A percentile compares a stretch with the other conserved stretches of the same genome.
Conservation (phyloP, 2,329 filamentous ascomycete species). For the Botrytis cinerea region DNA sequence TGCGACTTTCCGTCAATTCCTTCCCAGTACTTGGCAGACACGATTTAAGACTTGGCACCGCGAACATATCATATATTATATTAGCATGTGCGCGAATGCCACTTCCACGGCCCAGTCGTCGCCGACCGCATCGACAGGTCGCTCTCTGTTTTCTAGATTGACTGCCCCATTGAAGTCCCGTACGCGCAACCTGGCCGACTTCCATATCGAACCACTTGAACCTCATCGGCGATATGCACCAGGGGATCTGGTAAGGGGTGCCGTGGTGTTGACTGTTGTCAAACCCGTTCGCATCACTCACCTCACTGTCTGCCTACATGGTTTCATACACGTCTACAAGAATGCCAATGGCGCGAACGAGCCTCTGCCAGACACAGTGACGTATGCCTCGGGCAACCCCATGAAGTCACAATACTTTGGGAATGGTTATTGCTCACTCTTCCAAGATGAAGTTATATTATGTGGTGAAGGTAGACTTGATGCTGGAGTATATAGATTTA, state of each 20-base stretch:
- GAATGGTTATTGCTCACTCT: slow-evolving; percentile 77
- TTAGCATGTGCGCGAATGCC: slow-evolving; percentile 42
- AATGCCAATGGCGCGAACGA: slow-evolving; percentile 58
- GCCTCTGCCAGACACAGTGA: slow-evolving; percentile 42
- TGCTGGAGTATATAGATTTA: slow-evolving; percentile 76
- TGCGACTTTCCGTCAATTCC: slow-evolving; percentile 22
- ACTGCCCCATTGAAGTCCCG: slow-evolving; percentile 48
- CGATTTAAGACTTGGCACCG: slow-evolving; percentile 30
- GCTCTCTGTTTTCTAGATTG: slow-evolving; percentile 46
- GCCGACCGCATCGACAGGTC: slow-evolving; percentile 34
- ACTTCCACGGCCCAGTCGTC: slow-evolving; percentile 34
- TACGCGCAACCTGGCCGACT: slow-evolving; percentile 71
- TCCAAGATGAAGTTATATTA: slow-evolving; percentile 78
- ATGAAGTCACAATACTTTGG: slow-evolving; percentile 60
- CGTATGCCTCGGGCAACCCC: slow-evolving; percentile 44
- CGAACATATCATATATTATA: slow-evolving; percentile 28
- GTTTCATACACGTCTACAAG: slow-evolving; percentile 78
- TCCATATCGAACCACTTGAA: slow-evolving; percentile 75
- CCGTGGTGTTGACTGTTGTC: slow-evolving; percentile 70
- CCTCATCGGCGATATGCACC: slow-evolving; percentile 75
- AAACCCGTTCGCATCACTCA: slow-evolving; percentile 79
- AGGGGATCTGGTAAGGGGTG: slow-evolving; percentile 71
- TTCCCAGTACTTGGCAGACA: slow-evolving; percentile 35
- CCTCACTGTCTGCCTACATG: slow-evolving; percentile 74
- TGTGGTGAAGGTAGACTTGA: slow-evolving; percentile 77